Conservation (phyloP, 2,329 filamentous ascomycete species). For the Aspergillus persii region DNA sequence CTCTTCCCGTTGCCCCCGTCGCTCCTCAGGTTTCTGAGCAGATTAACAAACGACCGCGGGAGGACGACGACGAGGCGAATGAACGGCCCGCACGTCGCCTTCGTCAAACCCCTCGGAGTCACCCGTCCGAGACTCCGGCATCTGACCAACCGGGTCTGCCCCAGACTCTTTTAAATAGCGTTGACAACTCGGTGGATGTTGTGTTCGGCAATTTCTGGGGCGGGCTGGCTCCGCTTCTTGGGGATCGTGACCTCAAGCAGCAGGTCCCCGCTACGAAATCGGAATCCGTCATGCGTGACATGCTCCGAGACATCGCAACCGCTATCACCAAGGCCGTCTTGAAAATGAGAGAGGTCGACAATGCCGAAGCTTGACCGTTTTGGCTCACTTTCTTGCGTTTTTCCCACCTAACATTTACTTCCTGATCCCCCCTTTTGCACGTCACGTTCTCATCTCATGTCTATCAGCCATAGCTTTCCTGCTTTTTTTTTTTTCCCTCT, state of each 20-base stretch:
- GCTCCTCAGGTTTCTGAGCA: not conserved
- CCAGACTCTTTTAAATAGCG: not conserved
- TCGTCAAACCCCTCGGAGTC: constrained; percentile 7
- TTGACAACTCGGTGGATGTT: constrained; percentile 11
- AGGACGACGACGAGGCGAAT: constrained; percentile 5
- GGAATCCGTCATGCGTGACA: constrained; percentile 18
- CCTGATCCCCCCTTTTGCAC: not conserved
- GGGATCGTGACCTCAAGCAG: constrained; percentile 9
- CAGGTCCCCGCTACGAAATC: constrained; percentile 11
- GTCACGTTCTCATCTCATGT: not conserved
- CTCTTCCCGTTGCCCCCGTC: not conserved
- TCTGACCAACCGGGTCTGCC: not conserved
- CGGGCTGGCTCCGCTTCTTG: constrained; percentile 12
- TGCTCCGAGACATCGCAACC: constrained; percentile 18
- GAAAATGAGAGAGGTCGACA: constrained; percentile 10
- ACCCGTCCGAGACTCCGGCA: constrained; percentile 1
- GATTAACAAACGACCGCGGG: constrained; percentile 14
- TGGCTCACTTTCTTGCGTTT: not conserved
- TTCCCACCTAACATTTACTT: too few species aligned
- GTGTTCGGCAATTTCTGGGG: constrained; percentile 17
- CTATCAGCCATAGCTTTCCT: not conserved
- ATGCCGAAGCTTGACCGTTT: not conserved
- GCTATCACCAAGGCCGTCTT: constrained; percentile 15
- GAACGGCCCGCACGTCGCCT: constrained; percentile 15
- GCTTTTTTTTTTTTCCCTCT: not conserved